Base-by-base conservation (phyloP, 2,329 filamentous ascomycete genomes). In the Juglanconis sp. region DNA sequence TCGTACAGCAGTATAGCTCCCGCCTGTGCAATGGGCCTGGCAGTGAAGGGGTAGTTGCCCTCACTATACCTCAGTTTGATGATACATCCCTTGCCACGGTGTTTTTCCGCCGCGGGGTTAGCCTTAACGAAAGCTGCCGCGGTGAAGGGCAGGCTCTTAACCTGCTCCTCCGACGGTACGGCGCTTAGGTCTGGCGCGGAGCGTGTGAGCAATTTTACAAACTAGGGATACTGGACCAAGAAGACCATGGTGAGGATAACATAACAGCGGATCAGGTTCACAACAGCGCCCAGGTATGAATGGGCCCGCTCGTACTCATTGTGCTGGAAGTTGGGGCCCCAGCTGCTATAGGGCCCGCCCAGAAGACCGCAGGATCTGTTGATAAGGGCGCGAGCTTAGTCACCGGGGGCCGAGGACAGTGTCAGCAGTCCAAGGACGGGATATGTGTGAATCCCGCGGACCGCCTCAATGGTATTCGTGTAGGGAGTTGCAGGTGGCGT, bases 311-410 rank as follows among this genome's bases (percentile, higher is more conserved):
- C 61, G 40, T 63, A 61, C 46, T 63, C 61, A 17, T 63, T 61
- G 46, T 63, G 61, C 51, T 61, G 53, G 58, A 63, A 63, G 54
- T 56, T 61, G 9, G 58, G 58, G 3, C 61, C 58, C 61, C 61
- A 63, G 53, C 36, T 56, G 44, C 61, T 53, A 24, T 61, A 38
- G 15, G 58, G 53, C 17, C 61, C 57, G 24, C 57, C 57, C n/a
- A 61, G 38, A 42, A 61, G 46, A 55, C 53, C 49, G 54, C 61
- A 63, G 32, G 61, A 57, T 31, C 61, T 50, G 34, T 63, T 63
- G 49, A 63, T 46, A 9, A 61, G 50, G 38, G 57, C 49, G 54
- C 61, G 61, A 38, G 61, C 57, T 36, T 63, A 57, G 38, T 60
- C 58, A 24, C 57, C 54, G 3, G 54, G 57, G 6, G 61, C 58